phyloP scores from a whole-genome alignment of 495 filamentous ascomycete species.

The Talaromyces stipitatus region DNA sequence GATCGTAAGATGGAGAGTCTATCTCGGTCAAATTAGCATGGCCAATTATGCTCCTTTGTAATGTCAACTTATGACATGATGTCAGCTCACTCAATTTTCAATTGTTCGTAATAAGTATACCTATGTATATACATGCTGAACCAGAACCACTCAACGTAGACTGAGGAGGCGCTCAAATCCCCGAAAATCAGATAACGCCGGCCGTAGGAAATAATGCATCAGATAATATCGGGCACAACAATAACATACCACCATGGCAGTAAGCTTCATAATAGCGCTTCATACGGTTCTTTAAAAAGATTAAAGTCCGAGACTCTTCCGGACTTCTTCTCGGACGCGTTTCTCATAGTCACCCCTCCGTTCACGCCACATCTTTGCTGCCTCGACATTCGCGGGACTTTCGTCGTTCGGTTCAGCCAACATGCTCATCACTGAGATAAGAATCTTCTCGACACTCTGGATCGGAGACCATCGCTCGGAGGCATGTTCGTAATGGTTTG shows the following conservation, averaged over 20 bases:
- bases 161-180: neutral
- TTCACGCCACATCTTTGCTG: slow-evolving; percentile 98
- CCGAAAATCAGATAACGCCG: neutral
- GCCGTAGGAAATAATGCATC: neutral
- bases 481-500: slow-evolving; percentile 97
- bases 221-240: neutral
- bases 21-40: neutral
- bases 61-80: neutral
- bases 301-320: slow-evolving; percentile 52
- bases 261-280: neutral
- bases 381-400: slow-evolving; percentile 95
- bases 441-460: slow-evolving; percentile 95
- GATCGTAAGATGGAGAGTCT: slow-evolving; percentile 30
- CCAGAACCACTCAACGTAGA: neutral
- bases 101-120: neutral
- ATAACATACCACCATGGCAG: neutral
- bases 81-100: neutral
- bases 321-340: slow-evolving; percentile 73
- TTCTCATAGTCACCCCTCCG: slow-evolving; percentile 75
- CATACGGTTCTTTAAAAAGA: neutral
- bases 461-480: slow-evolving; percentile 94
- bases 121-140: neutral
- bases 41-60: neutral
- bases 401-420: slow-evolving; percentile 97
- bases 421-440: slow-evolving; percentile 98